These are phyloP conservation scores for Evernia prunastri DNA, from an alignment of 495 filamentous ascomycete species.

Conservation along the genomic window DNA sequence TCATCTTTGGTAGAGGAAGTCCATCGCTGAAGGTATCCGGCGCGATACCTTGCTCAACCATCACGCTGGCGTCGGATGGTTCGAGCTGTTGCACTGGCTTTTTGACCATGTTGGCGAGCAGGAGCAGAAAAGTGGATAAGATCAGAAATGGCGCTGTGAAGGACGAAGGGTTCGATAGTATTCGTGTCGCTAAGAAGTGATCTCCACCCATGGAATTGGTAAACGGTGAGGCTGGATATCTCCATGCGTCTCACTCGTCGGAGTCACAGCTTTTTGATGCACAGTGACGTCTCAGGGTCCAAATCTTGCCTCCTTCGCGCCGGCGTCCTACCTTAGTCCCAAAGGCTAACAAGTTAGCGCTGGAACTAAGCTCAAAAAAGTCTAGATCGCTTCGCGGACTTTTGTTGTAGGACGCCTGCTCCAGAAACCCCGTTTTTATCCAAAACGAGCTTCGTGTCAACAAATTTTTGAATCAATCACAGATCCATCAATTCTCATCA, in stretches of 20 bases:
- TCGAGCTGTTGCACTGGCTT: slow-evolving; percentile 9
- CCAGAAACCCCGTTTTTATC: too few relatives aligned
- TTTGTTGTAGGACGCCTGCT: too few relatives aligned
- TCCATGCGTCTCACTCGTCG: too few relatives aligned
- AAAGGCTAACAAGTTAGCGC: too few relatives aligned
- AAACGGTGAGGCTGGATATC: too few relatives aligned
- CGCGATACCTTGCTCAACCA: slow-evolving; percentile 25
- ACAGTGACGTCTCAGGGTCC: not conserved
- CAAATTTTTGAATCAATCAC: too few relatives aligned
- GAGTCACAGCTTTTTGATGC: not conserved
- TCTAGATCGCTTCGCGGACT: too few relatives aligned
- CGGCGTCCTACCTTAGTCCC: too few relatives aligned
- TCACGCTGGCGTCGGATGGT: slow-evolving; percentile 5
- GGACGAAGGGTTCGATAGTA: not conserved
- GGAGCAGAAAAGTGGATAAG: not conserved
- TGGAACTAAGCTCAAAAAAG: too few relatives aligned
- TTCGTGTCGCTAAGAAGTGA: not conserved
- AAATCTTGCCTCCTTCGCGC: too few relatives aligned
- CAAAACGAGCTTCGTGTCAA: too few relatives aligned
- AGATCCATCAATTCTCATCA: too few relatives aligned
- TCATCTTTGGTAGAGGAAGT: slow-evolving; percentile 71
- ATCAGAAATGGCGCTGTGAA: not conserved
- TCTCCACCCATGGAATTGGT: not conserved
- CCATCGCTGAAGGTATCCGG: slow-evolving; percentile 68
- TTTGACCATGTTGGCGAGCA: slow-evolving; percentile 16